Percentiles rank a stretch among this genome's conserved stretches.
Conservation (phyloP, 768 basidiomycete genomes). For the Phylloporus scabripes region DNA sequence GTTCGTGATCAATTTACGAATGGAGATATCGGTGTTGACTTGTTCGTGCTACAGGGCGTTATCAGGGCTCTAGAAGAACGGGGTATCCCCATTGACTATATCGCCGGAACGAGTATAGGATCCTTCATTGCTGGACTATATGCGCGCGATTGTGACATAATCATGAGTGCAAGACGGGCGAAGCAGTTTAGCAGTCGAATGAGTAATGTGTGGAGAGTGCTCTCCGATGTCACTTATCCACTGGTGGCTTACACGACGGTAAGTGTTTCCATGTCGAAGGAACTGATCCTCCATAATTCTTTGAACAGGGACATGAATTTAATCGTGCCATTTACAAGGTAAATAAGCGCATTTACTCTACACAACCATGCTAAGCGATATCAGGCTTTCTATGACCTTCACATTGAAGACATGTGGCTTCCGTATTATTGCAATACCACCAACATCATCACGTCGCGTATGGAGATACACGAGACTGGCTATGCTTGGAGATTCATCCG, state of each 20-base stretch:
- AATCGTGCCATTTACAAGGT: conserved; percentile 94
- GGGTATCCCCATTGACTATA: conserved; percentile 90
- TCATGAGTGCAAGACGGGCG: conserved; percentile 77
- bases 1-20: conserved; percentile 33
- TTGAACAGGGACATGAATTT: conserved; percentile 82
- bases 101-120: conserved; percentile 93
- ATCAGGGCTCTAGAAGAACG: conserved; percentile 88
- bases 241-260: conserved; percentile 74
- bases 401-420: conserved; percentile 98
- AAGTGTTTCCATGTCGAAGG: conserved; percentile 11
- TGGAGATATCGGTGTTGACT: conserved; percentile 4
- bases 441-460: conserved; percentile 90
- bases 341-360: background rate
- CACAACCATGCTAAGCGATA: conserved; percentile 7
- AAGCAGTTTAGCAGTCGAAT: conserved; percentile 91
- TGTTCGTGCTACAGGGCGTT: conserved; percentile 57
- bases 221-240: conserved; percentile 86
- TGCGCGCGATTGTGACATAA: conserved; percentile 87
- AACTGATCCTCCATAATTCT: conserved; percentile 2
- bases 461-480: conserved; percentile 98
- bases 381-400: conserved; percentile 87
- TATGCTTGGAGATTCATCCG: conserved; percentile 96
- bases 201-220: conserved; percentile 89
- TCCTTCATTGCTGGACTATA: conserved; percentile 91
- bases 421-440: conserved; percentile 98